Base-by-base conservation (phyloP, 139 green algal genomes). In the Chlamydomonas schloesseri region DNA sequence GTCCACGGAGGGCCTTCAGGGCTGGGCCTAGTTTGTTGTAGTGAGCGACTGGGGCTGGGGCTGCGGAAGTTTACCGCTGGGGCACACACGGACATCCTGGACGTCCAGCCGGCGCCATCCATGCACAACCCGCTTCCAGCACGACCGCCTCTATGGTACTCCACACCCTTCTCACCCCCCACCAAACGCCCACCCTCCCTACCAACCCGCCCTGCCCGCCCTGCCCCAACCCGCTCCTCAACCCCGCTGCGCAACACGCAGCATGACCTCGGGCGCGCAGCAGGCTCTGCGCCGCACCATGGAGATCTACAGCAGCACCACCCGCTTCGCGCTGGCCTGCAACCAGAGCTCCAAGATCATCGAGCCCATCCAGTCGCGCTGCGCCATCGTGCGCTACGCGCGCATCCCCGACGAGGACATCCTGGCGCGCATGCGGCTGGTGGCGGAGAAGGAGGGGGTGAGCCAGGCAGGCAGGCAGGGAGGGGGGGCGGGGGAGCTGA, bases 261-360 rank as follows among this genome's bases (percentile, higher is more conserved):
- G 90, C 79, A 99, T 99, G 97, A 99, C 97, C 0, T 82, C 86
- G 18, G 97, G 93, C 15, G 98, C 98, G 0, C 98, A 99, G 94
- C 98, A 99, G 89, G 98, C 98, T 8, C 92, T 99, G 84, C 91
- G 98, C 24, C 92, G 98, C n/a, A 99, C 97, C 3, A 99, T 99
- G 97, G 98, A 99, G 90, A 96, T 99, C 33, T 98, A 98, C 93
- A 96, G 89, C 46, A 90, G 86, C 69, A 99, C 98, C 60, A 99
- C 98, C 8, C 95, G 98, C 77, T 99, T 99, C 83, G 97, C 97
- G 13, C 94, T 99, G 28, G 98, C 98, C 18, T 99, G 97, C 95
- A 99, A 99, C 93, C 71, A 92, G 58, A 97, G 91, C 58, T 96
- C 94, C 68, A 99, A 99, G 88, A 95, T 99, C 89, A 99, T 99